Base-by-base conservation (phyloP, 805 yeast species). In the Suhomyces tanzawaensis region DNA sequence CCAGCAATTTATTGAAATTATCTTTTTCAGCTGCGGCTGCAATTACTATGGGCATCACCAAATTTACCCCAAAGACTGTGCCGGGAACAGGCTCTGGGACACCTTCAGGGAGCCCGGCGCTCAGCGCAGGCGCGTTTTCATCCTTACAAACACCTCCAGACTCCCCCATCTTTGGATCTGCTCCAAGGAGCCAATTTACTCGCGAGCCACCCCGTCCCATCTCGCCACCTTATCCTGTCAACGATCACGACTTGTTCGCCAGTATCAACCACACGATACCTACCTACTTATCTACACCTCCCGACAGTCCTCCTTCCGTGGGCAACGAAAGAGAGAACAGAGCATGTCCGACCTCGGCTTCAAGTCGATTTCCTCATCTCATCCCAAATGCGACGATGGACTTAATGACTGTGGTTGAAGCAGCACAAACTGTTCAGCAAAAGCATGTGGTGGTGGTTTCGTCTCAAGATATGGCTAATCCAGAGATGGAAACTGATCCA, bases 41-140 rank as follows among this genome's bases (percentile, higher is more conserved):
- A 21, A 21, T n/a, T n/a, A n/a, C 11, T n/a, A 30, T 30, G 33
- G 33, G 33, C n/a, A 19, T 30, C 16, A 30, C 33, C 25, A 30
- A 30, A 7, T 30, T 30, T 11, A 19, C 19, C n/a, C 25, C 25
- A 5, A 30, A 19, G 19, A n/a, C n/a, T n/a, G n/a, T n/a, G n/a
- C n/a, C n/a, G n/a, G n/a, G n/a, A n/a, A n/a, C n/a, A n/a, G n/a
- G n/a, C n/a, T n/a, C n/a, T n/a, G n/a, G n/a, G n/a, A n/a, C n/a
- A 21, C 11, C 24, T 21, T 21, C 24, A 21, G 24, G 7, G n/a
- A n/a, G 24, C 9, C 24, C 24, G 24, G 24, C 24, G 24, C 24
- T 11, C 7, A 11, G 11, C 24, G 7, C 11, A 21, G 24, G 24
- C 11, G 24, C 7, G 11, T 11, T 11, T 11, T 7, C 7, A 21